Evolutionary conservation across 495 filamentous ascomycete species (phyloP).

Genomic region (Aspergillus taichungensis): DNA sequence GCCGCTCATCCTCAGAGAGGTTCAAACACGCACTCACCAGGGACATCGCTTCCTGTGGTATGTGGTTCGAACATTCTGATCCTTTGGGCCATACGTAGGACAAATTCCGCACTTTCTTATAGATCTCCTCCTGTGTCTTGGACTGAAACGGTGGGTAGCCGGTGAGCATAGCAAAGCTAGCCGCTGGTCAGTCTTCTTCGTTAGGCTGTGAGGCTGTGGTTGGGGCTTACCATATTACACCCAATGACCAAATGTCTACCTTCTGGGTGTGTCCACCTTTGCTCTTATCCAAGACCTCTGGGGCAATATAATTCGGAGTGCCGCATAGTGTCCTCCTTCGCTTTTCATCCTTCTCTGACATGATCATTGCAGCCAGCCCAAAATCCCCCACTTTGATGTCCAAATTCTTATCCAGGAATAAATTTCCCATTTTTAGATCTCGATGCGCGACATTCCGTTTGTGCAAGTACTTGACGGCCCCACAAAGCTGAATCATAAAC

Average conservation of each 20-base stretch:
- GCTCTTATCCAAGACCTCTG: constrained; percentile 71
- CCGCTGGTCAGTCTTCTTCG: neutral
- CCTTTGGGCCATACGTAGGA: constrained; percentile 73
- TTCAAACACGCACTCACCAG: constrained; percentile 67
- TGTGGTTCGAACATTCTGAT: constrained; percentile 32
- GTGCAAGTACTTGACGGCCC: constrained; percentile 96
- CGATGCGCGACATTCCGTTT: constrained; percentile 89
- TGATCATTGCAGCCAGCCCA: constrained; percentile 84
- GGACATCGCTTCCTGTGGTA: constrained; percentile 60
- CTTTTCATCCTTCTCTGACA: constrained; percentile 77
- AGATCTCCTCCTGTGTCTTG: constrained; percentile 77
- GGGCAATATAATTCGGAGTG: constrained; percentile 97
- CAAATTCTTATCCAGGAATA: constrained; percentile 94
- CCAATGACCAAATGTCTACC: constrained; percentile 95
- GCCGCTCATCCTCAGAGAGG: constrained; percentile 62
- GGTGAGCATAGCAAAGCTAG: constrained; percentile 76
- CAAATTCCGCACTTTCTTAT: constrained; percentile 60
- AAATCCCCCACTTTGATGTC: constrained; percentile 98
- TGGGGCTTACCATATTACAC: constrained; percentile 75
- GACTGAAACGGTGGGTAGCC: constrained; percentile 88
- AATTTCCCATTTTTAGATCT: constrained; percentile 95
- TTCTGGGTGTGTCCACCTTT: constrained; percentile 85
- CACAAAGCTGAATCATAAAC: constrained; percentile 86
- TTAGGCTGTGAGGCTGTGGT: too few species aligned
- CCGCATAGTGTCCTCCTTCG: constrained; percentile 88